Conservation (phyloP, 2,329 filamentous ascomycete genomes). For the Diaporthe destruens region DNA sequence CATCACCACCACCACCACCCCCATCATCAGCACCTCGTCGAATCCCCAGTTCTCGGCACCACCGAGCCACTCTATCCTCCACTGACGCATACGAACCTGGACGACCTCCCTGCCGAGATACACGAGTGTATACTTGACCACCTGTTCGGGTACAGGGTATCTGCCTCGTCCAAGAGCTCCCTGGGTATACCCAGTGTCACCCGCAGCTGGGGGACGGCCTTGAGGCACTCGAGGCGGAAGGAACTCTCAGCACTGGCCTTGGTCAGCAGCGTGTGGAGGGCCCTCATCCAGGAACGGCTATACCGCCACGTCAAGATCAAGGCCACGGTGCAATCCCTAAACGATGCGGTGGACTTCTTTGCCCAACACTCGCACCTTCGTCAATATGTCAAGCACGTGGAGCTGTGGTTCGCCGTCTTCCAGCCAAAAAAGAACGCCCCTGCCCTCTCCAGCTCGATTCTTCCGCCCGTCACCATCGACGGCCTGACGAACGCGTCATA, state of each 20-base stretch:
- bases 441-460: slow-evolving; percentile 57
- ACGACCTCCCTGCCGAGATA: slow-evolving; percentile 75
- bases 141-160: slow-evolving; percentile 76
- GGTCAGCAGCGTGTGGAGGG: slow-evolving; percentile 73
- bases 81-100: slow-evolving; percentile 54
- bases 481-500: slow-evolving; percentile 70
- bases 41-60: slow-evolving; percentile 43
- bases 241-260: slow-evolving; percentile 76
- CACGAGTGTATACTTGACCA: slow-evolving; percentile 80
- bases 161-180: slow-evolving; percentile 68
- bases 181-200: slow-evolving; percentile 66
- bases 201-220: slow-evolving; percentile 72
- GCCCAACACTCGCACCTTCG: slow-evolving; percentile 68
- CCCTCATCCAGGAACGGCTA: slow-evolving; percentile 77
- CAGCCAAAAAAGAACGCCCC: slow-evolving; percentile 65
- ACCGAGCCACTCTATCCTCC: slow-evolving; percentile 24
- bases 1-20: slow-evolving; percentile 40
- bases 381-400: slow-evolving; percentile 76
- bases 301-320: slow-evolving; percentile 83
- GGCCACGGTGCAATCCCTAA: slow-evolving; percentile 73
- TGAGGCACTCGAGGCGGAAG: slow-evolving; percentile 75
- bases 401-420: slow-evolving; percentile 84
- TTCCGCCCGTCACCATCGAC: slow-evolving; percentile 67
- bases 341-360: slow-evolving; percentile 73
- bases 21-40: slow-evolving; percentile 39